These are phyloP conservation scores for Astrothelium macrocarpum DNA, from an alignment of 495 filamentous ascomycete species.

Conservation along the genomic window DNA sequence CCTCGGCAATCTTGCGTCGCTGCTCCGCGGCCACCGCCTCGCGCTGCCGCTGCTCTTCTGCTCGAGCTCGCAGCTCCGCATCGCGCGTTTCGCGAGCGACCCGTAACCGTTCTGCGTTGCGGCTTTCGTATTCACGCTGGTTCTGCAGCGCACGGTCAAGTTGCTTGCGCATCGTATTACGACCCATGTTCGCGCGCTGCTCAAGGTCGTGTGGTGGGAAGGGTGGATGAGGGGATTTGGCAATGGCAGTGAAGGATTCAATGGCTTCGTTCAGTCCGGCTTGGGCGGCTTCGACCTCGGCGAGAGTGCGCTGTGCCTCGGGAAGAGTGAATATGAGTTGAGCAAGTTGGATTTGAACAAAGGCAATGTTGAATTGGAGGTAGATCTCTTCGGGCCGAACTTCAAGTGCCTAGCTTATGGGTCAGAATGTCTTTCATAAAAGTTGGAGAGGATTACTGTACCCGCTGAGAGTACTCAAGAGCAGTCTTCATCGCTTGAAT, in stretches of 20 bases:
- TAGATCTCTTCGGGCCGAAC: constrained; percentile 74
- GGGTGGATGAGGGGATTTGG: constrained; percentile 71
- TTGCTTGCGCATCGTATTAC: constrained; percentile 85
- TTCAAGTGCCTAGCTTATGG: constrained; percentile 53
- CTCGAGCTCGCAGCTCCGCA: constrained; percentile 60
- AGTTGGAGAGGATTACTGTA: constrained; percentile 24
- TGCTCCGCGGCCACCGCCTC: constrained; percentile 59
- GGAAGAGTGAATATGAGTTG: constrained; percentile 63
- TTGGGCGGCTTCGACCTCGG: constrained; percentile 66
- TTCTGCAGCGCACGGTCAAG: constrained; percentile 71
- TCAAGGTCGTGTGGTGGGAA: constrained; percentile 86
- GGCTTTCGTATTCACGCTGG: constrained; percentile 86
- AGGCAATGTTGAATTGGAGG: constrained; percentile 95
- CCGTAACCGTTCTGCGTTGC: constrained; percentile 74
- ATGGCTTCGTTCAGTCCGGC: constrained; percentile 88
- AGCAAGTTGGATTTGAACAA: constrained; percentile 89
- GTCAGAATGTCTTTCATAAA: neutral
- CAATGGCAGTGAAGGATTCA: constrained; percentile 67
- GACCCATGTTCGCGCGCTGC: constrained; percentile 91
- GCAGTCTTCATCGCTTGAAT: constrained; percentile 73
- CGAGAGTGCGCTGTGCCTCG: constrained; percentile 64
- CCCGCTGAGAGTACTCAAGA: constrained; percentile 75
- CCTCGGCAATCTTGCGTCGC: constrained; percentile 67
- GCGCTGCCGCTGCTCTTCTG: constrained; percentile 57
- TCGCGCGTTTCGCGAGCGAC: constrained; percentile 67